These are phyloP conservation scores for Taiwanofungus camphoratus DNA, from an alignment of 1,284 basidiomycete genomes.

Conservation along the genomic window DNA sequence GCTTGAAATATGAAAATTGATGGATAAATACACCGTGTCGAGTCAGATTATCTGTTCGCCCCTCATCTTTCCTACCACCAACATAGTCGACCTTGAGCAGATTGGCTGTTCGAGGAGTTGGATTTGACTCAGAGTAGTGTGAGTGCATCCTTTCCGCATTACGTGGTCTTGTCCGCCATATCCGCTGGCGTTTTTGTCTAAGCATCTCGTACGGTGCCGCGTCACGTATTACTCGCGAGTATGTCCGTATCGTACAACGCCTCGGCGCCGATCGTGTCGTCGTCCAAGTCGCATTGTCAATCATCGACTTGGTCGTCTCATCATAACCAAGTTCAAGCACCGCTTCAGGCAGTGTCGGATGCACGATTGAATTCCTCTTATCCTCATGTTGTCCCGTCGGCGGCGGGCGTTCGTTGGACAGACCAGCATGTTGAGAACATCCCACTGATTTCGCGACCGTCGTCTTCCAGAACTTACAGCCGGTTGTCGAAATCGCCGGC, in stretches of 20 bases:
- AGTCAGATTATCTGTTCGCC: constrained; percentile 30
- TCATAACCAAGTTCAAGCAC: constrained; percentile 17
- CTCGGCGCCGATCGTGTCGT: constrained; percentile 15
- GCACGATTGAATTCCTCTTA: constrained; percentile 13
- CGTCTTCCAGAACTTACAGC: constrained; percentile 33
- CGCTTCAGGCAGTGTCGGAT: constrained; percentile 14
- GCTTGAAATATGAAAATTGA: constrained; percentile 36
- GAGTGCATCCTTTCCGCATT: constrained; percentile 18
- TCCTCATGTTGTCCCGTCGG: constrained; percentile 12
- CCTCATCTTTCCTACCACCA: constrained; percentile 17
- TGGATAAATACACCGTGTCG: constrained; percentile 30
- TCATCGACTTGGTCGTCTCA: constrained; percentile 17
- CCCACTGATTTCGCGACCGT: constrained; percentile 35
- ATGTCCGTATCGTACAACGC: constrained; percentile 18
- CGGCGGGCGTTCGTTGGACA: constrained; percentile 25
- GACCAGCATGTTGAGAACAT: constrained; percentile 23
- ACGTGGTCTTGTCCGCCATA: constrained; percentile 19
- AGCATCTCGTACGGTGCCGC: constrained; percentile 11
- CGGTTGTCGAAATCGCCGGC: constrained; percentile 38
- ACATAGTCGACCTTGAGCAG: constrained; percentile 21
- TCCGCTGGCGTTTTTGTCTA: constrained; percentile 16
- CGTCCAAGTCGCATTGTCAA: constrained; percentile 19
- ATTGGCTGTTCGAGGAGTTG: constrained; percentile 22
- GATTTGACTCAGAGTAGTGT: constrained; percentile 21
- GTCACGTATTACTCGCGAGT: constrained; percentile 8